Percentiles rank a stretch among this genome's conserved stretches.
These are phyloP conservation scores for Tetrapisispora arboricola DNA, from an alignment of 805 yeast genomes.

Conservation along the genomic window DNA sequence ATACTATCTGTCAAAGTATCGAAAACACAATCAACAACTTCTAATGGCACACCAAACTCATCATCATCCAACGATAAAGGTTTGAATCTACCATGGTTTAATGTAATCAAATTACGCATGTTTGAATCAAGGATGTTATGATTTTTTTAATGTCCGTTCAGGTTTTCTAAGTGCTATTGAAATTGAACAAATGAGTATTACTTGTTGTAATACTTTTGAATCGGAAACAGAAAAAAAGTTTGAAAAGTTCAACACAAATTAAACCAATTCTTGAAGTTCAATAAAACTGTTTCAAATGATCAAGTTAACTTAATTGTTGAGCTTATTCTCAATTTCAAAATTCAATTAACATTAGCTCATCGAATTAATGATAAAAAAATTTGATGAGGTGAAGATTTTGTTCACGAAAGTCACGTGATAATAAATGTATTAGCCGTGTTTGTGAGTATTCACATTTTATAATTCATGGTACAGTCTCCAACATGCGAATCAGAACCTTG, in stretches of 20 bases:
- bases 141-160: background rate
- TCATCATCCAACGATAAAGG: conserved; percentile 13
- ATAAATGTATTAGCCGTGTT: too few relatives aligned
- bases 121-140: background rate
- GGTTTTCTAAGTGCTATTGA: too few relatives aligned
- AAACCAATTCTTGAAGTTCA: too few relatives aligned
- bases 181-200: too few relatives aligned
- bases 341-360: background rate
- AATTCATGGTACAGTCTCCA: too few relatives aligned
- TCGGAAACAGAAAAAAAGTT: too few relatives aligned
- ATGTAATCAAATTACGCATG: conserved; percentile 28
- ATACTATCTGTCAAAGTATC: conserved; percentile 68
- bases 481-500: too few relatives aligned
- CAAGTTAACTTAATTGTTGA: too few relatives aligned
- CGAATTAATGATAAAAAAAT: background rate
- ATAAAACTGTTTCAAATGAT: too few relatives aligned
- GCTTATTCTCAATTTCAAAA: background rate
- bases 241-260: too few relatives aligned
- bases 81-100: conserved; percentile 24
- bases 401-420: background rate
- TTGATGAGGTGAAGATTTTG: background rate
- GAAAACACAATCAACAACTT: conserved; percentile 34
- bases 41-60: conserved; percentile 8
- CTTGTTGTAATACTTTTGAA: too few relatives aligned
- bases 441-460: too few relatives aligned